Percentiles rank a stretch among this genome's conserved stretches.
phyloP scores from a whole-genome alignment of 371 early-diverging fungal genomes.

The Zychaea mexicana region DNA sequence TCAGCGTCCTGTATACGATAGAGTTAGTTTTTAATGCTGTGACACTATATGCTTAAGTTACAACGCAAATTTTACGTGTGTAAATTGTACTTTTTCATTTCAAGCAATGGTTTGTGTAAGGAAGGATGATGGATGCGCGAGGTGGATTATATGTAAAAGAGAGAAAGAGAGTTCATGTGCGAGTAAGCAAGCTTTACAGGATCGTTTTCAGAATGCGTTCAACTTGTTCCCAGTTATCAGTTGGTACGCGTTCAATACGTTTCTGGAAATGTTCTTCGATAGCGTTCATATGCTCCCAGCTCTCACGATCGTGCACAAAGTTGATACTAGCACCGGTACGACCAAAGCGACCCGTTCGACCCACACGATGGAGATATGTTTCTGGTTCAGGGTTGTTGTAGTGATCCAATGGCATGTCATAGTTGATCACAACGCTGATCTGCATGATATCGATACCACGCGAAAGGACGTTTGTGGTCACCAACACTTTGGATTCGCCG shows the following conservation, averaged over 20 bases:
- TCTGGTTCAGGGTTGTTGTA: constrained; percentile 77
- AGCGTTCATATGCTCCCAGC: constrained; percentile 70
- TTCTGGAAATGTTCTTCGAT: constrained; percentile 80
- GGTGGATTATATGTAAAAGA: no score
- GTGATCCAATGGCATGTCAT: constrained; percentile 86
- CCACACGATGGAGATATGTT: constrained; percentile 98
- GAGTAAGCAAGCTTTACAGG: neutral
- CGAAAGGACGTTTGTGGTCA: constrained; percentile 96
- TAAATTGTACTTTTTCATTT: no score
- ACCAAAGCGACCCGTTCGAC: constrained; percentile 98
- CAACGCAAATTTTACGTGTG: no score
- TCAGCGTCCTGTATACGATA: no score
- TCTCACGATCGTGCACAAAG: constrained; percentile 84
- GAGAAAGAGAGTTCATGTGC: neutral
- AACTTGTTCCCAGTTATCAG: constrained; percentile 76
- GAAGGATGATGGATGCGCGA: neutral
- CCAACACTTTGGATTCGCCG: constrained; percentile 92
- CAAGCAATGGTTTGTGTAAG: neutral
- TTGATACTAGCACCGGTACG: constrained; percentile 96
- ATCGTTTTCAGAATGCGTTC: constrained; percentile 72
- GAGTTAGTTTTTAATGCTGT: no score
- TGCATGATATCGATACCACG: constrained; percentile 98
- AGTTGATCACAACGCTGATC: constrained; percentile 98
- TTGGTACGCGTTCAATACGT: constrained; percentile 76
- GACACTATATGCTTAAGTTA: no score